Percentiles rank a stretch among this genome's conserved stretches.
phyloP scores from a whole-genome alignment of 306 rosid species.

The Quercus dentata region DNA sequence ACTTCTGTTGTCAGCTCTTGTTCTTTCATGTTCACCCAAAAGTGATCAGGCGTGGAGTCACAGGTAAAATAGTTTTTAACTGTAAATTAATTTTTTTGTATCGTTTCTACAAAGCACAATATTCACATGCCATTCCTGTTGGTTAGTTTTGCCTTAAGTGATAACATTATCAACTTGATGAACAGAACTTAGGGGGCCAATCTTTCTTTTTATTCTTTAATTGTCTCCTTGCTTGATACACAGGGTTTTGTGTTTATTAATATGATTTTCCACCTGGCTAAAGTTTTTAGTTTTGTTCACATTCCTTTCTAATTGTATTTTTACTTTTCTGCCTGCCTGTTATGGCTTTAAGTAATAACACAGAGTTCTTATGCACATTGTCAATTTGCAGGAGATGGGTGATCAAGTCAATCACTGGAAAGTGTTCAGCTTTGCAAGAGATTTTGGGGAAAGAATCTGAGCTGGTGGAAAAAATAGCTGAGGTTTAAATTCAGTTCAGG shows the following conservation, averaged over 20 bases:
- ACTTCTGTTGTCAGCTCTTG: slow-evolving; percentile 66
- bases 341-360: slow-evolving; percentile 11
- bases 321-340: not conserved
- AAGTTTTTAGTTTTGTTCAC: not conserved
- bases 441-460: slow-evolving; percentile 85
- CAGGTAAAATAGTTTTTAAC: slow-evolving; percentile 35
- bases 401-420: slow-evolving; percentile 71
- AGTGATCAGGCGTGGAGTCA: slow-evolving; percentile 92
- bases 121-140: no score
- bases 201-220: not conserved
- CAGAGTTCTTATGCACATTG: slow-evolving; percentile 23
- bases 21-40: slow-evolving; percentile 78
- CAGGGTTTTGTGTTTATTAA: not conserved
- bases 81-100: no score
- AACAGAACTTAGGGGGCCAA: no score
- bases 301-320: no score
- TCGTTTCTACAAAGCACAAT: no score
- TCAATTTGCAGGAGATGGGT: slow-evolving; percentile 80
- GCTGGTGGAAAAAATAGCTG: slow-evolving; percentile 91
- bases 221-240: not conserved
- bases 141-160: no score
- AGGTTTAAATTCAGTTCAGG: slow-evolving; percentile 62
- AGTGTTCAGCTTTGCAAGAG: slow-evolving; percentile 53
- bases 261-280: not conserved
- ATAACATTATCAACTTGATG: no score